Conservation (phyloP, 257 asterid species). For the Jasminum sambac region DNA sequence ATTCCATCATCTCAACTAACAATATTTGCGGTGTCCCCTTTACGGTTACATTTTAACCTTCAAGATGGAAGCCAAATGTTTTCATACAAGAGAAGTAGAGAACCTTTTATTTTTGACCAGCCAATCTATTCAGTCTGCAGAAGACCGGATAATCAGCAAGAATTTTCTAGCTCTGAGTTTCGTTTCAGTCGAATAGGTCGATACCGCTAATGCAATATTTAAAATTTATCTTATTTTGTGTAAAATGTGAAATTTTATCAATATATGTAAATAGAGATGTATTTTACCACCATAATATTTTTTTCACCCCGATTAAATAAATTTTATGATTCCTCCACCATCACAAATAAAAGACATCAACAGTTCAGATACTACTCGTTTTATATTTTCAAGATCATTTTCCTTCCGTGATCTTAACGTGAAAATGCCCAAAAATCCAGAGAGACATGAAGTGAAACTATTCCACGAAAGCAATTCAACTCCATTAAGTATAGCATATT, state of each 20-base stretch:
- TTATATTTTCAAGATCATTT: too few relatives aligned
- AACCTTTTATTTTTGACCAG: not conserved
- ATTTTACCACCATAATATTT: too few relatives aligned
- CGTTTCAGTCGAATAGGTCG: not conserved
- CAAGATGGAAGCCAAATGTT: not conserved
- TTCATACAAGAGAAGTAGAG: not conserved
- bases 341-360: too few relatives aligned
- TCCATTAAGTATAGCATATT: not conserved
- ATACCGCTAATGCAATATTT: too few relatives aligned
- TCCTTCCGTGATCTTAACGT: too few relatives aligned
- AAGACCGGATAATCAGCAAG: not conserved
- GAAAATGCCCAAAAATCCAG: too few relatives aligned
- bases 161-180: not conserved
- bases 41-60: not conserved
- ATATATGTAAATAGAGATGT: too few relatives aligned
- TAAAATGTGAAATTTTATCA: too few relatives aligned
- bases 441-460: not conserved
- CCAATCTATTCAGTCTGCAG: not conserved
- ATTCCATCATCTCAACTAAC: not conserved
- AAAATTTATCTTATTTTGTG: too few relatives aligned
- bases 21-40: not conserved
- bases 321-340: too few relatives aligned
- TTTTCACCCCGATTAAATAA: too few relatives aligned
- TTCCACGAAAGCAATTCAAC: not conserved
- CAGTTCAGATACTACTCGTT: too few relatives aligned